These are phyloP conservation scores for Triticum monococcum DNA, from an alignment of 176 grass and related monocot genomes.

Conservation along the genomic window DNA sequence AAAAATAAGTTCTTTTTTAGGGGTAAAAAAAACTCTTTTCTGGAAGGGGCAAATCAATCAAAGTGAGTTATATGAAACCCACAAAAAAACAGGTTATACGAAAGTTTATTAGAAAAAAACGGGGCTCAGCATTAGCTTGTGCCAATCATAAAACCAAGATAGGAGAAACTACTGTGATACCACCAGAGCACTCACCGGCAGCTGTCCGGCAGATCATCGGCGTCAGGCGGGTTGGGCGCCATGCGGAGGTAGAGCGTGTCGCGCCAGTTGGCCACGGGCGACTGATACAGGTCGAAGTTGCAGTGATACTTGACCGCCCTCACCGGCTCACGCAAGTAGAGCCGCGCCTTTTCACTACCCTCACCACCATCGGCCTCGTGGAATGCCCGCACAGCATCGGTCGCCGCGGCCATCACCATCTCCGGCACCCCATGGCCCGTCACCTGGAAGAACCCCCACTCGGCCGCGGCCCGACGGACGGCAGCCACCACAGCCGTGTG, in stretches of 20 bases:
- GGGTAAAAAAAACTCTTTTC: no score
- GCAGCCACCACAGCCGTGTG: background rate
- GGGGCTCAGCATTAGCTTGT: background rate
- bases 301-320: constrained; percentile 50
- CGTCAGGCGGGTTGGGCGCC: constrained; percentile 37
- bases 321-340: background rate
- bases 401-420: background rate
- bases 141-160: no score
- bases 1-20: no score
- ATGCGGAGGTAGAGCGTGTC: constrained; percentile 62
- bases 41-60: no score
- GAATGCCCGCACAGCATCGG: constrained; percentile 30
- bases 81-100: no score
- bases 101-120: no score
- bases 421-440: constrained; percentile 39
- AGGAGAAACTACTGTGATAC: no score
- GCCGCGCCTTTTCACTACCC: constrained; percentile 45
- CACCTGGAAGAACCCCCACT: constrained; percentile 71
- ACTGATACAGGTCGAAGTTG: constrained; percentile 63
- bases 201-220: constrained; percentile 33
- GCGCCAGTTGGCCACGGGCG: constrained; percentile 48
- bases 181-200: constrained; percentile 30
- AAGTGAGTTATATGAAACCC: no score
- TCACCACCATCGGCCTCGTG: constrained; percentile 33
- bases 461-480: background rate